A percentile compares a stretch with the other conserved stretches of the same genome.
phyloP scores from a whole-genome alignment of 2,329 filamentous ascomycete species.

The Dothideomycetes sp. region DNA sequence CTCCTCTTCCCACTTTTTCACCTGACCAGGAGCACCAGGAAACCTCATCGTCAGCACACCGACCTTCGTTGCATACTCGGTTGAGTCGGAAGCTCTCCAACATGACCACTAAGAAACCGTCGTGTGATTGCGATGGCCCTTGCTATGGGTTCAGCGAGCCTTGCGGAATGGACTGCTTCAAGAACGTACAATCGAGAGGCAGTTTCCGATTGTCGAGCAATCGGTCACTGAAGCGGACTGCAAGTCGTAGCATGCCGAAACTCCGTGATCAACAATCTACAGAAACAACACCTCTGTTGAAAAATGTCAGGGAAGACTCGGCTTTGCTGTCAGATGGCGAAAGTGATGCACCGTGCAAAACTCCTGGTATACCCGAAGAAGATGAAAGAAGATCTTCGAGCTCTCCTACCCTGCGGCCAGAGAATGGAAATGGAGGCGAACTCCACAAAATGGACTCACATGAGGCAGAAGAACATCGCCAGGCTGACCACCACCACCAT shows the following conservation, averaged over 20 bases:
- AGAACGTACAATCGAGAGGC: constrained; percentile 31
- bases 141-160: constrained; percentile 53
- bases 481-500: constrained; percentile 64
- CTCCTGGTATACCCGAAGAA: constrained; percentile 3
- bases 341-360: constrained; percentile 3
- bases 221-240: constrained; percentile 1
- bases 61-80: constrained; percentile 30
- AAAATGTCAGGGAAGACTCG: constrained; percentile 12
- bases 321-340: neutral
- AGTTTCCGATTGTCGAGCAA: constrained; percentile 13
- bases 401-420: no score
- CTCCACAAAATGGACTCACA: neutral
- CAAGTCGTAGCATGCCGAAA: constrained; percentile 1
- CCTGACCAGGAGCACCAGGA: neutral
- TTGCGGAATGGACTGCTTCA: constrained; percentile 51
- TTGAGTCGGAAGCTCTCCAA: constrained; percentile 35
- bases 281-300: constrained; percentile 20
- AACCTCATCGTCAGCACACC: no score
- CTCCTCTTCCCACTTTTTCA: neutral
- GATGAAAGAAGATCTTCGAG: no score
- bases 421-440: constrained; percentile 3
- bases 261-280: constrained; percentile 14
- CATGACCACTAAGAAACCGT: constrained; percentile 34
- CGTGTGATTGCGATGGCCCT: constrained; percentile 46
- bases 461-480: neutral